Percentiles rank a stretch among this genome's conserved stretches.
phyloP scores from a whole-genome alignment of 2,329 filamentous ascomycete genomes.

The Neoascochyta sp. region DNA sequence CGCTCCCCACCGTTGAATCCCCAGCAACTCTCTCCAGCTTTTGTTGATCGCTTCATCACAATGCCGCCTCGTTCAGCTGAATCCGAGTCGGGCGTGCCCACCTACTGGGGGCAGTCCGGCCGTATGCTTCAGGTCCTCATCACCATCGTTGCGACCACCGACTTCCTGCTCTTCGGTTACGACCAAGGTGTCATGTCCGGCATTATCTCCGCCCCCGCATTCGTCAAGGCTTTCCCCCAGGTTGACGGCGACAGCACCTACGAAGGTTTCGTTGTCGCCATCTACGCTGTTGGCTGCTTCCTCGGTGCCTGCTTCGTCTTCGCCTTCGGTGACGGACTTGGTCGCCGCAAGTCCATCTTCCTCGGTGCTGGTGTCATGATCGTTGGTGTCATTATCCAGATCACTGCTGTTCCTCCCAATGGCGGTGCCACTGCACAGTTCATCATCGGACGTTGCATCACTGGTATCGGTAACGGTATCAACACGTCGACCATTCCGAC shows the following conservation, averaged over 20 bases:
- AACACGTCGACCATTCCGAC: conserved; percentile 54
- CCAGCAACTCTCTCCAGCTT: conserved; percentile 21
- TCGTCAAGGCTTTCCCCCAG: conserved; percentile 36
- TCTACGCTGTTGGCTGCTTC: conserved; percentile 51
- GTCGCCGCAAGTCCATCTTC: conserved; percentile 44
- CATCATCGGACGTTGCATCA: conserved; percentile 51
- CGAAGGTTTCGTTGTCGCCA: conserved; percentile 49
- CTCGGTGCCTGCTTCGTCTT: conserved; percentile 42
- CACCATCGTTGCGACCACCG: conserved; percentile 45
- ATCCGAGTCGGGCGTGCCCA: conserved; percentile 22
- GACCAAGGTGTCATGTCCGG: conserved; percentile 44
- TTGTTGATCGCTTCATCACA: conserved; percentile 14
- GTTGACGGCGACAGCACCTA: conserved; percentile 34
- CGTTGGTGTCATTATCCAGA: conserved; percentile 41
- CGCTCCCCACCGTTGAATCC: conserved; percentile 18
- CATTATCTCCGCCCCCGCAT: conserved; percentile 40
- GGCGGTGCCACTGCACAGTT: conserved; percentile 46
- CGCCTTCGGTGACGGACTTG: conserved; percentile 39
- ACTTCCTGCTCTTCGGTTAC: conserved; percentile 50
- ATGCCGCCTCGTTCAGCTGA: conserved; percentile 26
- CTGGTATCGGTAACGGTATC: conserved; percentile 53
- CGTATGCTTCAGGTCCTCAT: conserved; percentile 31
- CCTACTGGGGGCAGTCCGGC: conserved; percentile 29
- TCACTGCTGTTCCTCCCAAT: conserved; percentile 25
- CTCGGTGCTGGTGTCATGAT: conserved; percentile 42